phyloP scores from a whole-genome alignment of 345 rosid genomes.

The Ailanthus altissimus region DNA sequence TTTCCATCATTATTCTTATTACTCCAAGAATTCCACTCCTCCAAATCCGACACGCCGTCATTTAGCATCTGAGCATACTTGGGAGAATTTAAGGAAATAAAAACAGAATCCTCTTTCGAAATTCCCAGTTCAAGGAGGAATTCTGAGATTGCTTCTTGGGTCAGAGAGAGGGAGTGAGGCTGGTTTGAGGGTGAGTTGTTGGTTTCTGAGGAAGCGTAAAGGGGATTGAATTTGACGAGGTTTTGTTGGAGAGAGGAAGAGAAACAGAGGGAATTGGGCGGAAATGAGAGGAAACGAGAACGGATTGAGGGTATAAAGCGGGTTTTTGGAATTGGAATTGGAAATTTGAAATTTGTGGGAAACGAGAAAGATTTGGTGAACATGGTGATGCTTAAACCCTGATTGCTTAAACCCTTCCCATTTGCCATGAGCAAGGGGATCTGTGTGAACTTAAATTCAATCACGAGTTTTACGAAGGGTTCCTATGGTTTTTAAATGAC shows the following conservation, averaged over 20 bases:
- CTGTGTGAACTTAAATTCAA: too few relatives aligned
- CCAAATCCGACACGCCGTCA: slow-evolving; percentile 69
- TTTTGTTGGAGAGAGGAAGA: slow-evolving; percentile 9
- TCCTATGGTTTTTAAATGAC: too few relatives aligned
- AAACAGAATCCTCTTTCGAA: slow-evolving; percentile 47
- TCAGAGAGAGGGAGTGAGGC: slow-evolving; percentile 30
- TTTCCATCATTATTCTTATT: slow-evolving; percentile 28
- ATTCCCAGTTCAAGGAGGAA: slow-evolving; percentile 58
- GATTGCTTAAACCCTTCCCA: neutral
- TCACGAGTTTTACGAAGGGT: too few relatives aligned
- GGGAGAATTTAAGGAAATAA: slow-evolving; percentile 52
- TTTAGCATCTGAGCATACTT: slow-evolving; percentile 54
- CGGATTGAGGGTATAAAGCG: neutral
- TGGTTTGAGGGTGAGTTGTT: slow-evolving; percentile 14
- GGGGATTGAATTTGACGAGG: neutral
- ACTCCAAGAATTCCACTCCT: slow-evolving; percentile 66
- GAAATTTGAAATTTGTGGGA: slow-evolving; percentile 21
- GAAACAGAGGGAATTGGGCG: slow-evolving; percentile 13
- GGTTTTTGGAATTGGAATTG: slow-evolving; percentile 20
- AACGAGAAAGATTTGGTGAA: slow-evolving; percentile 28
- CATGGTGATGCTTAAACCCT: slow-evolving; percentile 23
- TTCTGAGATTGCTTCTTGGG: slow-evolving; percentile 51
- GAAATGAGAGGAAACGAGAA: slow-evolving; percentile 8
- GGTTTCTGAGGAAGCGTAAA: slow-evolving; percentile 10
- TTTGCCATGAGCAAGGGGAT: too few relatives aligned